Evolutionary conservation across 2,329 filamentous ascomycete genomes (phyloP), one percentile per base, ranked within the genome.

Genomic region (Venturia asperata): DNA sequence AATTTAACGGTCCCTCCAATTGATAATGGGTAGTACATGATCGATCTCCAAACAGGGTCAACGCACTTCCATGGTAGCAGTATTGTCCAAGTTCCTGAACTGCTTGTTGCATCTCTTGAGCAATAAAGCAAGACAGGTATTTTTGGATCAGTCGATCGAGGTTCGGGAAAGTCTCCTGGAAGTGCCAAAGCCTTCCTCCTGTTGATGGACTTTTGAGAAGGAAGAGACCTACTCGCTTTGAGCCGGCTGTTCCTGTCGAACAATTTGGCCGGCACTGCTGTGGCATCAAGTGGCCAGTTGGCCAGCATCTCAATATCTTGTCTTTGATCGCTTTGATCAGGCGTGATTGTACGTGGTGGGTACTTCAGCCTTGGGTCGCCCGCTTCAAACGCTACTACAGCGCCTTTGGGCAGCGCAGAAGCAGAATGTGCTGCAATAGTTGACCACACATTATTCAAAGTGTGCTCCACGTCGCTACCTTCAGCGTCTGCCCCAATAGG

Each of bases 51-150:
- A 41, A 97, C 81, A 0, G 91, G 85, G 43, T 86, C 80, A 43
- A 97, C 88, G 70, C 90, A 96, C 72, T 90, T 92, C 91, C 93
- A 97, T 0, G 94, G 94, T 3, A 94, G 82, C 30, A 97, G 80
- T 1, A 97, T 74, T 0, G 87, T 94, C 91, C 92, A 97, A 0
- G 82, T 87, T 0, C 88, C 88, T 61, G 88, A 86, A 1, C 80
- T 78, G 60, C 82, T 82, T 13, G 75, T 78, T 45, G 77, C 76
- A 1, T 74, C 70, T 13, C 85, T 82, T 13, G 84, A 85, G 42
- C 87, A 81, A 5, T 91, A 80, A 6, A 95, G 77, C 1, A 93
- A 79, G 47, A 93, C 77, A 0, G 94, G 94, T 19, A 97, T 94
- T 1, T 83, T 78, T 1, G 90, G 90, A 71, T 97, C 92, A 10